Evolutionary conservation across 768 basidiomycete genomes (phyloP), one percentile per base, ranked within the genome.

Genomic region (Vararia minispora): DNA sequence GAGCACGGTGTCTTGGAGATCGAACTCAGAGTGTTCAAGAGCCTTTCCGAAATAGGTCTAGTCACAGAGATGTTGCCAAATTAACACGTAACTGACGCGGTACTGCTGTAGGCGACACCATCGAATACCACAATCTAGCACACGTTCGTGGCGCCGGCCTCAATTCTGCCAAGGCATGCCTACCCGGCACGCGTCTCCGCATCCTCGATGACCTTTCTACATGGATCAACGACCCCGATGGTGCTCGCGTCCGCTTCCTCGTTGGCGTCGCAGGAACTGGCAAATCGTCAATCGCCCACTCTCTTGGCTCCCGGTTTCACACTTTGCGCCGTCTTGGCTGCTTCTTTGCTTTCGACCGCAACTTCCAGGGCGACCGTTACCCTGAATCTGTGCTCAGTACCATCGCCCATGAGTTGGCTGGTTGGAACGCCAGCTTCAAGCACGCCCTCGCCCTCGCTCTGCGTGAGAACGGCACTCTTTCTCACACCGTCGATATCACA

Each of bases 321-420:
- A 32, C 31, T 6, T 30, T 32, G 25, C 35, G 33, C 27, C 41
- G 39, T 1, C 47, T 48, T 34, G 29, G 49, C 3, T 50, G 40
- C 18, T 50, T 50, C 38, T 50, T 49, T 21, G n/a, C n/a, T n/a
- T n/a, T n/a, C n/a, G n/a, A n/a, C n/a, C n/a, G n/a, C n/a, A n/a
- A n/a, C n/a, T 50, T 50, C 29, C 28, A 43, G 23, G 35, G 44
- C 17, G 42, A 44, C 20, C 44, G 36, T 13, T 35, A 32, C 4
- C 5, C 31, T 6, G n/a, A n/a, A n/a, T n/a, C n/a, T n/a, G 24
- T 49, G 21, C 38, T 44, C 28, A 3, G 33, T 7, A 49, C 48
- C 9, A 44, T 43, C 0, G 12, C 45, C 14, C 40, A 29, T 6
- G 33, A 49, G 21, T 40, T 49, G 21, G 48, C 48, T 7, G n/a